Conservation (phyloP, 2,329 filamentous ascomycete species). For the Amesomyces nigricolor region DNA sequence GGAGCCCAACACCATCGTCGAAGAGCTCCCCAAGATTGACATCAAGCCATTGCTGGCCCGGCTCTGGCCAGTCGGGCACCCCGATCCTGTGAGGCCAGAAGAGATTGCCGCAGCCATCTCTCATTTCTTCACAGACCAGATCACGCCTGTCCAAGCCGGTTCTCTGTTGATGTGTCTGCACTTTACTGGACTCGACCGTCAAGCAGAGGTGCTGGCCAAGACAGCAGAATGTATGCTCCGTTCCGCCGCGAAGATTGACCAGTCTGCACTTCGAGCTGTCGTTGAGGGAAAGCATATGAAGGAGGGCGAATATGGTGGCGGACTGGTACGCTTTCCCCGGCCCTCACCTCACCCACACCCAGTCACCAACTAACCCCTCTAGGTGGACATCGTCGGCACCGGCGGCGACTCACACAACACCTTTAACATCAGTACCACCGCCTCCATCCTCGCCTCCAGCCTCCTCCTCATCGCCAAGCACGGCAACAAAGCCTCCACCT, state of each 20-base stretch:
- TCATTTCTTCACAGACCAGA: constrained; percentile 82
- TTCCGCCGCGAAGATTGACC: constrained; percentile 68
- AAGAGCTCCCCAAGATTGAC: constrained; percentile 36
- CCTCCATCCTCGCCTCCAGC: constrained; percentile 83
- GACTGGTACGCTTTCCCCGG: constrained; percentile 58
- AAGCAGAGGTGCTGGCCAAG: constrained; percentile 78
- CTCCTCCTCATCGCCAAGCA: constrained; percentile 87
- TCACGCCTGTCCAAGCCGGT: constrained; percentile 83
- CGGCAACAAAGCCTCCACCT: constrained; percentile 91
- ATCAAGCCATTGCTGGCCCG: constrained; percentile 70
- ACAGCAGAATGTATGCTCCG: constrained; percentile 79
- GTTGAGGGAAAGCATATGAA: constrained; percentile 55
- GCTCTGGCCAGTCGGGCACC: constrained; percentile 55
- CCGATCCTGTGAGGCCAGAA: constrained; percentile 55
- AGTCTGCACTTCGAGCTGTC: constrained; percentile 52
- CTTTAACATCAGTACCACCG: constrained; percentile 95
- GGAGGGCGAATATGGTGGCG: constrained; percentile 73
- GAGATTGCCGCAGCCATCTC: constrained; percentile 89
- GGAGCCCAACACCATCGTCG: constrained; percentile 12
- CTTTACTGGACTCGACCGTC: constrained; percentile 80
- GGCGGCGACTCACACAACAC: constrained; percentile 95
- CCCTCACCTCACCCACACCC: not conserved
- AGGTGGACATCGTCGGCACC: constrained; percentile 93
- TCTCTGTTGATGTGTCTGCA: constrained; percentile 86
- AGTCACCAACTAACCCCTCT: constrained; percentile 13